Conservation (phyloP, 176 grass and related monocot genomes). For the Pontederia crassipes region DNA sequence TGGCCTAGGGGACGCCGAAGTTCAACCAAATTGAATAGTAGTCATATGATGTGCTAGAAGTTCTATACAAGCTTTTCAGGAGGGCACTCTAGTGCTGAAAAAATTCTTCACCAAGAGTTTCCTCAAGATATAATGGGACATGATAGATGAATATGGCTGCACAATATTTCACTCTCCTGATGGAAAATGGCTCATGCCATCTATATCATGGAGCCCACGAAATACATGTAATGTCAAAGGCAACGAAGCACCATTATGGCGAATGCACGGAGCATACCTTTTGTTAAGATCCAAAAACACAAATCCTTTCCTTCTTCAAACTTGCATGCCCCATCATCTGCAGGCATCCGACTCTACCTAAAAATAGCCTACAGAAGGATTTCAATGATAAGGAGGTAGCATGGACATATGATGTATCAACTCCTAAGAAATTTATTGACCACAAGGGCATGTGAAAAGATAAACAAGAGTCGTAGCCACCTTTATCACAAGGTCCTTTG, state of each 20-base stretch:
- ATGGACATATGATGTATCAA: no score
- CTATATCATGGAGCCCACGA: slow-evolving; percentile 46
- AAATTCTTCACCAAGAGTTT: slow-evolving; percentile 74
- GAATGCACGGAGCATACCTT: slow-evolving; percentile 90
- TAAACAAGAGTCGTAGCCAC: no score
- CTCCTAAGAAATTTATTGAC: no score
- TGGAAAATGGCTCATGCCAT: slow-evolving; percentile 22
- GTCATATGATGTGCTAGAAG: slow-evolving; percentile 42
- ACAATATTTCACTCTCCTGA: slow-evolving; percentile 62
- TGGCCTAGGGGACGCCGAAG: slow-evolving; percentile 50
- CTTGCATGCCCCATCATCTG: slow-evolving; percentile 33
- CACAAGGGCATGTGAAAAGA: no score
- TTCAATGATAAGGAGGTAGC: no score
- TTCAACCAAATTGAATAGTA: slow-evolving; percentile 85
- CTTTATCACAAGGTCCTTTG: no score
- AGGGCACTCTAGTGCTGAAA: slow-evolving; percentile 44
- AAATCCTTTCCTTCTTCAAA: slow-evolving; percentile 47
- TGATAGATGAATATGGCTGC: slow-evolving; percentile 51
- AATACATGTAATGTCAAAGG: slow-evolving; percentile 81
- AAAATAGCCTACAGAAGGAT: no score
- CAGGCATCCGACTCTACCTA: no score
- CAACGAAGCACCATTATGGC: slow-evolving; percentile 72
- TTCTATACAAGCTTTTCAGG: slow-evolving; percentile 64
- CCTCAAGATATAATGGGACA: slow-evolving; percentile 86
- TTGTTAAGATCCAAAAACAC: slow-evolving; percentile 43